A percentile compares a stretch with the other conserved stretches of the same genome.
Evolutionary conservation across 306 rosid species (phyloP).

Genomic region (Acacia crassicarpa): DNA sequence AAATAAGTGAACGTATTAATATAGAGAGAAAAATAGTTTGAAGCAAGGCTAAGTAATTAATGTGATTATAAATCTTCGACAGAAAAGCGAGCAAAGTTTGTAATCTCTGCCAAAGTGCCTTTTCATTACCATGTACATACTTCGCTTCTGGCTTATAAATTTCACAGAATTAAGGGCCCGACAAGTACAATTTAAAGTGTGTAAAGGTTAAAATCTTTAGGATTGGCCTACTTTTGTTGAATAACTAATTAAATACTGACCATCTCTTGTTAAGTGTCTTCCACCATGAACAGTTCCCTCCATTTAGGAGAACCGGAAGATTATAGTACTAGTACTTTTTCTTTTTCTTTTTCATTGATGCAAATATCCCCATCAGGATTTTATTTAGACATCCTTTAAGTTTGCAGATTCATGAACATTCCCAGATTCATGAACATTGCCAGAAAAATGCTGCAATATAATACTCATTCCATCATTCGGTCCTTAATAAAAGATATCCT

Average conservation of each 20-base stretch:
- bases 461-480: no score
- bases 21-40: no score
- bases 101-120: neutral
- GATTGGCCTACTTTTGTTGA: neutral
- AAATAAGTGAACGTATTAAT: neutral
- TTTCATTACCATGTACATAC: neutral
- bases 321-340: neutral
- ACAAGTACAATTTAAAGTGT: neutral
- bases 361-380: neutral
- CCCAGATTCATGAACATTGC: neutral
- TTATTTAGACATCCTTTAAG: neutral
- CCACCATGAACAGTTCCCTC: neutral
- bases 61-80: neutral
- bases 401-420: conserved; percentile 27
- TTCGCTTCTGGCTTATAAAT: neutral
- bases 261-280: neutral
- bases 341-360: neutral
- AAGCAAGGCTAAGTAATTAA: no score
- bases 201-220: neutral
- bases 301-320: neutral
- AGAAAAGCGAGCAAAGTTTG: neutral
- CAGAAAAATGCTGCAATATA: neutral
- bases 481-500: no score
- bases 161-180: neutral
- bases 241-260: neutral